Evolutionary conservation across 169 alveolate genomes (phyloP), one percentile per base, ranked within the genome.

Genomic region (Eimeria acervulina): DNA sequence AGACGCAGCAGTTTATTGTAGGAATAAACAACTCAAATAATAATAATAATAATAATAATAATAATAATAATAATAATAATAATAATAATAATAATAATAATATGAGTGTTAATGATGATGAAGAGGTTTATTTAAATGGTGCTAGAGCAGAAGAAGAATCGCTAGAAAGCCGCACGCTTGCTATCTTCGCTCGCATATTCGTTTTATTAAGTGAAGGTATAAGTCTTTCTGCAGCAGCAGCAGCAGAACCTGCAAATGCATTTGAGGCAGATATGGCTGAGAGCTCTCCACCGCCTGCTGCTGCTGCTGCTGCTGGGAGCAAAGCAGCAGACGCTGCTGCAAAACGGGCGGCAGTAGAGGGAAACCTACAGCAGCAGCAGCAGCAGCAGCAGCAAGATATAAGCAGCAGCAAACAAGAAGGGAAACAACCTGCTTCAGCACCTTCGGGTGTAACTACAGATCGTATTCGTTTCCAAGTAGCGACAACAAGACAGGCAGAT

Each of bases 171-270:
- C 91, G 66, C 44, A 83, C 91, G 7, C 26, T 83, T 12, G 74
- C n/a, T 28, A 31, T 52, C n/a, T 83, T 83, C 38, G 91, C 91
- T n/a, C 91, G 91, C 91, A 28, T 83, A 23, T 83, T 51, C 72
- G 68, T 52, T n/a, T 28, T 66, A 15, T 28, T 44, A 7, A 83
- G 74, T 28, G 91, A 83, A 47, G 91, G 91, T 12, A 83, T 51
- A n/a, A 8, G 91, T 40, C 66, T 83, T 2, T 52, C 26, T 17
- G 74, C 47, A 52, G 91, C 21, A n/a, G 33, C 21, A n/a, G 33
- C 44, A 23, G 74, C 33, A n/a, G 91, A 83, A 51, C 5, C 12
- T 4, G 68, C 19, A 21, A 47, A 15, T 28, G 72, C 91, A 7
- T 31, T 83, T 17, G 91, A 44, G 19, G 6, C 70, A 8, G 74